Base-by-base conservation (phyloP, 1,139 yeast species). In the Kurtzmaniella natalensis region DNA sequence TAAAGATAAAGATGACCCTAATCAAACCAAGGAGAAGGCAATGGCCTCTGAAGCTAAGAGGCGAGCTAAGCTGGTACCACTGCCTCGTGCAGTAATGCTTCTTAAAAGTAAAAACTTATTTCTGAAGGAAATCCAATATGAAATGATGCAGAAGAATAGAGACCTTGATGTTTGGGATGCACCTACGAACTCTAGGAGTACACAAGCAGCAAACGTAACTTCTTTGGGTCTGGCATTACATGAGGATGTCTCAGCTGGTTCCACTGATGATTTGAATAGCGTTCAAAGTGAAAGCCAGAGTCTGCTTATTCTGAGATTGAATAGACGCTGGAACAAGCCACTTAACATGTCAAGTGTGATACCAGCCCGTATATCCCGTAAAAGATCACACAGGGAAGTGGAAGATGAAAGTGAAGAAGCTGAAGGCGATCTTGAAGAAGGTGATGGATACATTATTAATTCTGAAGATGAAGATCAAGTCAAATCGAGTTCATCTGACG, bases 91-190 rank as follows among this genome's bases (percentile, higher is more conserved):
- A 17, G 29, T 26, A 30, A 19, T 29, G 16, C 25, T 35, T 4
- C 25, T 35, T 18, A 35, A 35, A 19, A 35, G 32, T 27, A 28
- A 24, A 28, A 35, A 35, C 25, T 20, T 28, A 13, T 35, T 32
- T 18, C 30, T 32, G 26, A 35, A 74, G 19, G 38, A 35, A 11
- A 9, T 35, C 3, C 38, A 35, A 17, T 21, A 27, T 16, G 38
- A 35, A 32, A n/a, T 35, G 7, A 20, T 28, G 17, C 14, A 37
- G 13, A 24, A 20, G 7, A 23, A 24, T 20, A 26, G 11, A 26
- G 29, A 26, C 13, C 15, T 17, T 11, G 29, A 26, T 26, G 14
- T 26, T 8, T 23, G 26, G 26, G 26, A 23, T 11, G 26, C 16
- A 11, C 4, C 8, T 4, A 14, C 21, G 9, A 7, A 14, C 16